phyloP scores from a whole-genome alignment of 2,329 filamentous ascomycete species.

The Podosphaera leucotricha region DNA sequence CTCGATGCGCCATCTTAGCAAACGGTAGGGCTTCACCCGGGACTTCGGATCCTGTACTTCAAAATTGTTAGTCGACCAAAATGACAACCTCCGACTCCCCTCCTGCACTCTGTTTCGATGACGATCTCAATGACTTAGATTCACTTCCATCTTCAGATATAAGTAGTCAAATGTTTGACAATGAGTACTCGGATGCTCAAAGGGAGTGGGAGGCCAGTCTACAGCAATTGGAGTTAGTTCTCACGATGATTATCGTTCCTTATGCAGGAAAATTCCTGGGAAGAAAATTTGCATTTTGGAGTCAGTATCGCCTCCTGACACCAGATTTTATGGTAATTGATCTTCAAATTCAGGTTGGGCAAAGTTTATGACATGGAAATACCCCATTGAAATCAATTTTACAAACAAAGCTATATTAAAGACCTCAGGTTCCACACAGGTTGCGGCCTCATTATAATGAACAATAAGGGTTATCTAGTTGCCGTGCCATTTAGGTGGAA shows the following conservation, averaged over 20 bases:
- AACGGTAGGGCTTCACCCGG: neutral
- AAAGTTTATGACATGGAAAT: conserved; percentile 85
- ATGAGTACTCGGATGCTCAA: conserved; percentile 61
- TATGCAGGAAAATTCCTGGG: conserved; percentile 91
- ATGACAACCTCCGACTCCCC: neutral
- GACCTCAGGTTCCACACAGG: conserved; percentile 37
- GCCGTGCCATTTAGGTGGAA: neutral
- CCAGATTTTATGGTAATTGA: conserved; percentile 2
- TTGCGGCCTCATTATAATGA: conserved; percentile 19
- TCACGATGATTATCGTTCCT: conserved; percentile 87
- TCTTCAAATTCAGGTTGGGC: conserved; percentile 45
- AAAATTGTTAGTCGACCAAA: neutral
- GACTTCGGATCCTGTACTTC: neutral
- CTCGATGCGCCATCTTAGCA: neutral
- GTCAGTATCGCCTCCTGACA: conserved; percentile 29
- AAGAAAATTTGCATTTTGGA: conserved; percentile 87
- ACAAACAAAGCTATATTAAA: conserved; percentile 40
- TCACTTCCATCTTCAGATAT: conserved; percentile 36
- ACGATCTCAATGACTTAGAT: conserved; percentile 19
- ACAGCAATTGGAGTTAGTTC: conserved; percentile 74
- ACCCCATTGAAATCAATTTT: conserved; percentile 50
- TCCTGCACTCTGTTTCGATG: neutral
- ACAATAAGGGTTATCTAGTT: neutral
- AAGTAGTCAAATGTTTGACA: conserved; percentile 28
- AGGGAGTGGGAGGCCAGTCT: conserved; percentile 85